These are phyloP conservation scores for Penicillium ucsense DNA, from an alignment of 495 filamentous ascomycete species.

Conservation along the genomic window DNA sequence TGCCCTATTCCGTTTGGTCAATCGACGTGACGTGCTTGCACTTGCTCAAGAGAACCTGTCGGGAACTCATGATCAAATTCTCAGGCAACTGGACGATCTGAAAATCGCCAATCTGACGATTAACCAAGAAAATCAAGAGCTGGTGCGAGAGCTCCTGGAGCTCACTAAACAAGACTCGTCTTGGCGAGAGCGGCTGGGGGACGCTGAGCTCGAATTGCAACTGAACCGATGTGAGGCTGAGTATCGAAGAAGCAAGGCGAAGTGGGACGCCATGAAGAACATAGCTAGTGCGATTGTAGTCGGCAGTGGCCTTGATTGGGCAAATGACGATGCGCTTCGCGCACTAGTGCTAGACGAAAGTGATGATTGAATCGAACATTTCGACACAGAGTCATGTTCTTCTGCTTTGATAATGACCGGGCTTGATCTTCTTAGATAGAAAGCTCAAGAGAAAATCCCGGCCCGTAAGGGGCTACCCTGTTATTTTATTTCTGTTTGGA, in stretches of 20 bases:
- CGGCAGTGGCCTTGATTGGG: conserved; percentile 81
- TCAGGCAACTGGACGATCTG: conserved; percentile 38
- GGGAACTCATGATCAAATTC: conserved; percentile 35
- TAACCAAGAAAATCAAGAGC: conserved; percentile 49
- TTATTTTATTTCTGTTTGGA: no score
- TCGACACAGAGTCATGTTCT: not conserved
- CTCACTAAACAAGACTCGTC: conserved; percentile 48
- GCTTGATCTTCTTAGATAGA: no score
- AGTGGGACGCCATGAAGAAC: conserved; percentile 66
- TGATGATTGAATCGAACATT: conserved; percentile 33
- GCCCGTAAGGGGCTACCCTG: no score
- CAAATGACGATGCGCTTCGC: conserved; percentile 54
- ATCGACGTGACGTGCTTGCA: conserved; percentile 57
- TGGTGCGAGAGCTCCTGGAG: conserved; percentile 49
- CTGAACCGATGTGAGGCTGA: conserved; percentile 47
- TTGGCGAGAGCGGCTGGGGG: conserved; percentile 40
- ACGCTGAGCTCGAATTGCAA: conserved; percentile 40
- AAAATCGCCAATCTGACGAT: conserved; percentile 47
- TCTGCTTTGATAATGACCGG: no score
- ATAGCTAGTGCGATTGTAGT: conserved; percentile 65
- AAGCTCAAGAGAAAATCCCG: no score
- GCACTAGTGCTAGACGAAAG: conserved; percentile 69
- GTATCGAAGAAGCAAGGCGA: conserved; percentile 45
- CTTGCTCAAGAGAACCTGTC: conserved; percentile 48
- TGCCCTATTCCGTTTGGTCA: conserved; percentile 52